Evolutionary conservation across 345 rosid genomes (phyloP), one percentile per base, ranked within the genome.

Genomic region (Hypericum androsaemum): DNA sequence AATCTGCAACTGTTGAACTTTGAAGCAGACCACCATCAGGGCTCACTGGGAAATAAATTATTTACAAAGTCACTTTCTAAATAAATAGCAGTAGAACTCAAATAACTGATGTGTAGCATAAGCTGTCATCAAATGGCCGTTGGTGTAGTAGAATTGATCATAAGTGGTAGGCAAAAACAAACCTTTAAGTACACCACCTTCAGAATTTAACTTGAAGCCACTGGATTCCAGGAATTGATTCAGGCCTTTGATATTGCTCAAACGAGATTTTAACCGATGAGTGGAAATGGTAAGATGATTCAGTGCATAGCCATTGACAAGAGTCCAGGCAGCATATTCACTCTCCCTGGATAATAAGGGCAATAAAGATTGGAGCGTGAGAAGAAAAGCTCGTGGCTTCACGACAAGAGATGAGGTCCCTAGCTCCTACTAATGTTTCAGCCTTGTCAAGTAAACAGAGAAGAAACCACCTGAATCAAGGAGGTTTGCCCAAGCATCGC

Each of bases 271-370:
- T 47, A 90, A 72, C 57, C 59, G 74, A 68, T 90, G 98, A 47
- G 71, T 66, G 6, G 96, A 80, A 15, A 90, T 82, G 0, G 98
- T 82, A 39, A 86, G 81, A 73, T 90, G 98, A 71, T 90, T 90
- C 62, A 90, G 63, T 3, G 92, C 85, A 74, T 84, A 86, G 22
- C 98, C 98, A 65, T 90, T 77, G 61, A 82, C 77, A 38, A 90
- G 87, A 13, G 88, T 78, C 96, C 98, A 90, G 39, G 96, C 98
- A 63, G 81, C 96, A 77, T 74, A 84, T 67, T 89, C 97, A 56
- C 88, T 89, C 78, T 86, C 95, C 71, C 95, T 89, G 32, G 32
- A 22, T 1, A 22, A 22, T 22, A 22, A 22, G 32, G 32, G 32
- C 4, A 22, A 22, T 4, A 22, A 22, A 22, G 32, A 22, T 22